Percentiles rank a stretch among this genome's conserved stretches.
Evolutionary conservation across 108 stramenopile genomes (phyloP).

Genomic region (Discostella stelligeroides): DNA sequence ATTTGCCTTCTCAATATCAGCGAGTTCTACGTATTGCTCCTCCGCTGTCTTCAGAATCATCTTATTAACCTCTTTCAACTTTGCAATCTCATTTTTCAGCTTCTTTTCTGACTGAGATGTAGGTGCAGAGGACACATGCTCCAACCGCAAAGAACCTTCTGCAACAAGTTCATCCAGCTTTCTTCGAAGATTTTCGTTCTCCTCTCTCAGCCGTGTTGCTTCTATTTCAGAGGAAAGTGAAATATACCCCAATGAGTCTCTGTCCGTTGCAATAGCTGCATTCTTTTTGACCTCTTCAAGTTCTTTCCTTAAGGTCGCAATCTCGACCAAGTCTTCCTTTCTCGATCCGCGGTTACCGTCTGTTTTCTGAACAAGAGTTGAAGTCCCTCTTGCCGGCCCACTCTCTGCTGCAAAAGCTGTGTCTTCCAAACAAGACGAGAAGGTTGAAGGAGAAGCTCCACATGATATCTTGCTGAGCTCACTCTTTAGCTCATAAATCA

Average conservation of each 20-base stretch:
- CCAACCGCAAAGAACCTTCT: not conserved
- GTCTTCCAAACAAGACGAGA: not conserved
- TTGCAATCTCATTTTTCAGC: conserved; percentile 39
- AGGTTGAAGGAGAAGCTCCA: not conserved
- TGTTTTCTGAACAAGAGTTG: too few species aligned
- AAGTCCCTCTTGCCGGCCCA: not conserved
- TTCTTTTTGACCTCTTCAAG: conserved; percentile 23
- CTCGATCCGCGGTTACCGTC: conserved; percentile 11
- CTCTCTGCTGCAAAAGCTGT: not conserved
- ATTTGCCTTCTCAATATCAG: conserved; percentile 35
- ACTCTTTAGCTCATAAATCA: conserved; percentile 18
- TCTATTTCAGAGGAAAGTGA: conserved; percentile 11
- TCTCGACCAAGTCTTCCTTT: conserved; percentile 20
- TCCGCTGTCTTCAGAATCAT: conserved; percentile 47
- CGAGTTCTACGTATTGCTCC: conserved; percentile 32
- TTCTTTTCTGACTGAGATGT: conserved; percentile 17
- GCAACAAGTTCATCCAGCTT: conserved; percentile 22
- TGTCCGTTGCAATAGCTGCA: conserved; percentile 7
- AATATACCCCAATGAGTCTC: not conserved
- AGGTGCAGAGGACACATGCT: not conserved
- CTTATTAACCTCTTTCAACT: conserved; percentile 53
- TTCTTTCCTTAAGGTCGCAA: conserved; percentile 26
- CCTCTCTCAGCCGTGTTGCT: conserved; percentile 24
- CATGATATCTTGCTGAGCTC: conserved; percentile 13
- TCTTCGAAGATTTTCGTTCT: conserved; percentile 43